Evolutionary conservation across 768 basidiomycete genomes (phyloP), one percentile per base, ranked within the genome.

Genomic region (Boletus sp.): DNA sequence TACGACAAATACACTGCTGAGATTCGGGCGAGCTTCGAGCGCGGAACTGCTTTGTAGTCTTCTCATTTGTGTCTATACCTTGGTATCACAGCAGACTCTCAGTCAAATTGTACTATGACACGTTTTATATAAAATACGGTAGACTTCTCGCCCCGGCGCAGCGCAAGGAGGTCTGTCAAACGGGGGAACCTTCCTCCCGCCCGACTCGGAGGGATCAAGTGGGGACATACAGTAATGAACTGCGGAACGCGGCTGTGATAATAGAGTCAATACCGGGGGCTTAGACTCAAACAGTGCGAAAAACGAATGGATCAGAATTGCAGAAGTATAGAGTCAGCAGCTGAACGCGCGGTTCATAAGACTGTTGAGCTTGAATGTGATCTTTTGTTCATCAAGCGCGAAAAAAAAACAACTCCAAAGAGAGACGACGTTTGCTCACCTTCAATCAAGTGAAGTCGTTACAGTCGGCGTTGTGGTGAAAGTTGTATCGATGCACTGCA

Each of bases 1-100:
- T 96, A 93, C 79, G 92, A 96, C 83, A 94, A 96, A 68, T 97
- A 98, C 68, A 99, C 97, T 1, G 76, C 91, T 42, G 95, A 98
- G 72, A 98, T 98, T 61, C 86, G 94, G 48, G 94, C 92, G 24
- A 98, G 94, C 74, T 98, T 98, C 80, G 96, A 99, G 71, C 88
- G 96, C 62, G 96, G 96, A 51, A 96, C 95, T 8, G 94, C 95
- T 32, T 74, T 98, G 45, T 96, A 75, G 73, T 47, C 3, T 24
- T 37, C 28, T 54, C 7, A 1, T 36, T n/a, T 35, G 36, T 10
- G 17, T 67, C 37, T 63, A 57, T 61, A 57, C 56, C 56, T 64
- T 52, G 53, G 15, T 51, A 52, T 56, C 29, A 54, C 60, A 39
- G 47, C 20, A 1, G 40, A 46, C 55, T 44, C 14, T 58, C 30